Evolutionary conservation across 2,329 filamentous ascomycete genomes (phyloP).

Genomic region (Myrmaecium sp.): DNA sequence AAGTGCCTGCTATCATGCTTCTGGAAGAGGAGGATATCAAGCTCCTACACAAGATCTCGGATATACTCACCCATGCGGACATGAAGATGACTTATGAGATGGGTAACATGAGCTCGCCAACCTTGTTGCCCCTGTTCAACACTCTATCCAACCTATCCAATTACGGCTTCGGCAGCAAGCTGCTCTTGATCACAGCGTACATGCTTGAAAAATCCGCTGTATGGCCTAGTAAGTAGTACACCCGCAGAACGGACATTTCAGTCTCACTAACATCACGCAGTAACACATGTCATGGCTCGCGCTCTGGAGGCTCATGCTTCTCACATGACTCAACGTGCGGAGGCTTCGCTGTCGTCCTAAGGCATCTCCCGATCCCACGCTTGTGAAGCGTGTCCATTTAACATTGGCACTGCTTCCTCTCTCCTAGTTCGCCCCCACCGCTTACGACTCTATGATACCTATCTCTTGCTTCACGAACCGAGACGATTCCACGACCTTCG

Average conservation of each 20-base stretch:
- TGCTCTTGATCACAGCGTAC: slow-evolving; percentile 68
- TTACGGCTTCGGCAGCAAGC: slow-evolving; percentile 67
- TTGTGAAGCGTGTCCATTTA: no score
- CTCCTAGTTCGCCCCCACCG: neutral
- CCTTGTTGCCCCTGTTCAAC: slow-evolving; percentile 32
- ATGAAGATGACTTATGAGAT: slow-evolving; percentile 52
- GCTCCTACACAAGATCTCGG: slow-evolving; percentile 64
- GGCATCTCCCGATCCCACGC: no score
- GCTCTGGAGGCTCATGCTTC: slow-evolving; percentile 47
- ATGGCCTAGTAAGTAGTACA: slow-evolving; percentile 61
- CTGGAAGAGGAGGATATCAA: slow-evolving; percentile 85
- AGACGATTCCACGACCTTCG: neutral
- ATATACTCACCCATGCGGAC: slow-evolving; percentile 61
- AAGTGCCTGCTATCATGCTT: slow-evolving; percentile 76
- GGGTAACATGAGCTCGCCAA: slow-evolving; percentile 13
- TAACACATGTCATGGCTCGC: slow-evolving; percentile 52
- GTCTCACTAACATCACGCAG: slow-evolving; percentile 23
- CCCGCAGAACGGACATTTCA: slow-evolving; percentile 1
- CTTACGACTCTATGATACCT: neutral
- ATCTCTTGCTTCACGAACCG: neutral
- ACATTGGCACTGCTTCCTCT: neutral
- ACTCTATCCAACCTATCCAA: slow-evolving; percentile 38
- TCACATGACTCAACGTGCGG: slow-evolving; percentile 44
- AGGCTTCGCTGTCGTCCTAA: slow-evolving; percentile 30
- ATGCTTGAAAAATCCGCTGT: slow-evolving; percentile 79